A percentile compares a stretch with the other conserved stretches of the same genome.
These are phyloP conservation scores for Loxodes magnus DNA, from an alignment of 73 alveolate genomes.

Conservation along the genomic window DNA sequence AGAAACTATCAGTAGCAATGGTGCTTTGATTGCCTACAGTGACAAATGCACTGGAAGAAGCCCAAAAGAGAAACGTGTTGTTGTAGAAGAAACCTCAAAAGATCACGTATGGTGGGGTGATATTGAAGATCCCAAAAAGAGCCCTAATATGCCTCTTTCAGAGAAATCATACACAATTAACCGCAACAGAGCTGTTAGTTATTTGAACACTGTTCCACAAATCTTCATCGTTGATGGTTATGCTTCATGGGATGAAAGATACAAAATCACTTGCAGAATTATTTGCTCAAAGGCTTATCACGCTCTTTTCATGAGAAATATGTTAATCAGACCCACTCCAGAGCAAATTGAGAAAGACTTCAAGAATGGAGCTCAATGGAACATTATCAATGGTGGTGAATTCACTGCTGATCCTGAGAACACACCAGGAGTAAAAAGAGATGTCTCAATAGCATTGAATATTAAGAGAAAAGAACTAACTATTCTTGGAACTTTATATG, in stretches of 20 bases:
- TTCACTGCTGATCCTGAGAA: constrained; percentile 73
- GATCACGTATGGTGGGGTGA: constrained; percentile 81
- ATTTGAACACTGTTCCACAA: constrained; percentile 40
- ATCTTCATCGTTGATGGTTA: constrained; percentile 74
- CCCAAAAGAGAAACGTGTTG: constrained; percentile 80
- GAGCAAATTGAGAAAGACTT: constrained; percentile 47
- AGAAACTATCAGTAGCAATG: constrained; percentile 17
- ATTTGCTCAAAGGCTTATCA: constrained; percentile 80
- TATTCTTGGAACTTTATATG: constrained; percentile 89
- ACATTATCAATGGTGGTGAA: constrained; percentile 82
- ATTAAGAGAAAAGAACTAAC: constrained; percentile 59
- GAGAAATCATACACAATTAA: constrained; percentile 53
- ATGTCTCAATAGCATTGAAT: constrained; percentile 73
- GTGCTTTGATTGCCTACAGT: constrained; percentile 47
- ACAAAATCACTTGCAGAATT: constrained; percentile 67
- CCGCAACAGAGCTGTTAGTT: constrained; percentile 71
- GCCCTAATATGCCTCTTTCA: constrained; percentile 56
- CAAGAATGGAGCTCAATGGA: constrained; percentile 40
- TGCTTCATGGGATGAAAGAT: constrained; percentile 92
- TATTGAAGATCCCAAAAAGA: too few species aligned
- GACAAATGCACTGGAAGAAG: constrained; percentile 62
- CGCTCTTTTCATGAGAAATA: constrained; percentile 92
- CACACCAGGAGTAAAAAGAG: constrained; percentile 69
- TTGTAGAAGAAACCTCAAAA: constrained; percentile 47
- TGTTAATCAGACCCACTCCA: constrained; percentile 77